Percentiles rank a stretch among this genome's conserved stretches.
Conservation (phyloP, 306 rosid genomes). For the Cotoneaster glaucophyllus region DNA sequence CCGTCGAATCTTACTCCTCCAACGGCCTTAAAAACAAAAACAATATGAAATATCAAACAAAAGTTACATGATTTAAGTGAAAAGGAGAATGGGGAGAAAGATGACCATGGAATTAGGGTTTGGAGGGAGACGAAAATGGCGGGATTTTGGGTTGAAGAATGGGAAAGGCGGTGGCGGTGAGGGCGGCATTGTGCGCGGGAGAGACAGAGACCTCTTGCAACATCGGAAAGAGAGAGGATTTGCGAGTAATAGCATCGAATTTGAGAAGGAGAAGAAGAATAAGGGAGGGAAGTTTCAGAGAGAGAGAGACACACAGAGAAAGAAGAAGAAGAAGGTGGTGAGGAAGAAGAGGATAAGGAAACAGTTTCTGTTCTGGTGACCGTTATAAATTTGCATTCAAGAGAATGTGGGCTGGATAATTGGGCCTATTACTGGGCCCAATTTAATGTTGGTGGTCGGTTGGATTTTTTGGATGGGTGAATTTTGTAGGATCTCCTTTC, state of each 20-base stretch:
- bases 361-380: not conserved
- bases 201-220: not conserved
- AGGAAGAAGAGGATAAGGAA: not conserved
- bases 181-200: not conserved
- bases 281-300: not conserved
- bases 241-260: constrained; percentile 1
- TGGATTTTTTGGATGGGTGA: not conserved
- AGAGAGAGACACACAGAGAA: not conserved
- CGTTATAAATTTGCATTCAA: not conserved
- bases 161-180: not conserved
- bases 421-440: not conserved
- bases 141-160: constrained; percentile 16
- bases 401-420: not conserved
- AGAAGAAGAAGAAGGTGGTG: not conserved
- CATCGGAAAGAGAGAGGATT: not conserved
- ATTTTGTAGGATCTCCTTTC: not conserved
- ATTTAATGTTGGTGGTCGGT: not conserved
- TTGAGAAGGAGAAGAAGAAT: not conserved
- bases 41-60: not conserved
- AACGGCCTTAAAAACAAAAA: not conserved
- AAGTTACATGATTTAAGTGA: not conserved
- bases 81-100: not conserved
- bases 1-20: constrained; percentile 31
- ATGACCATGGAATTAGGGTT: not conserved
- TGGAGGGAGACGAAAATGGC: not conserved